Percentiles rank a stretch among this genome's conserved stretches.
Evolutionary conservation across 192 early-diverging fungal genomes (phyloP).

Genomic region (Diversispora eburnea): DNA sequence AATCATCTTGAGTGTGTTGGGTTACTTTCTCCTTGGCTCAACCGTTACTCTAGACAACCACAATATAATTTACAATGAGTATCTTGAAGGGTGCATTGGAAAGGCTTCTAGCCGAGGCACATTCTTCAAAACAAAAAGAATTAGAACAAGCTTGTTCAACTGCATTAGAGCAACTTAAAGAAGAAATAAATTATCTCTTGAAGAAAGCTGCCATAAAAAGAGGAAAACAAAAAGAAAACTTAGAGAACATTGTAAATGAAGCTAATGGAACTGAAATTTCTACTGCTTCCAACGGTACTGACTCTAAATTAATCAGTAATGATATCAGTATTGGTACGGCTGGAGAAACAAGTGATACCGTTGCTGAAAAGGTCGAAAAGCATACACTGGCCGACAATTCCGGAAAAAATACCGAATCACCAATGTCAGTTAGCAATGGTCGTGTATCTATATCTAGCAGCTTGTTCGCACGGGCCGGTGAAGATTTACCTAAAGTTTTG

Average conservation of each 20-base stretch:
- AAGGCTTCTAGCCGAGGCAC: constrained; percentile 43
- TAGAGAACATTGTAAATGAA: constrained; percentile 1
- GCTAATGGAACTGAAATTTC: constrained; percentile 2
- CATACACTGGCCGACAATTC: not conserved
- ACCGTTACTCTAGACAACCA: not conserved
- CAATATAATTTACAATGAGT: constrained; percentile 31
- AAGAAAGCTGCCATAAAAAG: constrained; percentile 20
- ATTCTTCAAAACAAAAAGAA: constrained; percentile 39
- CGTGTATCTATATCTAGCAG: constrained; percentile 22
- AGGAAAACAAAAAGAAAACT: constrained; percentile 1
- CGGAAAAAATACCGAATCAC: constrained; percentile 24
- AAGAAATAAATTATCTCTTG: constrained; percentile 32
- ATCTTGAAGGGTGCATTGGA: constrained; percentile 48
- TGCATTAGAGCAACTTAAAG: constrained; percentile 36
- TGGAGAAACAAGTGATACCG: not conserved
- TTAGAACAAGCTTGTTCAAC: constrained; percentile 36
- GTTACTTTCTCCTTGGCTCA: too few relatives aligned
- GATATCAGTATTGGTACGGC: not conserved
- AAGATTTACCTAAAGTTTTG: constrained; percentile 36
- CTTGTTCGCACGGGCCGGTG: constrained; percentile 33
- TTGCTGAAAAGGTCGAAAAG: constrained; percentile 8
- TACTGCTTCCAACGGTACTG: constrained; percentile 20
- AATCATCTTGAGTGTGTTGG: too few relatives aligned
- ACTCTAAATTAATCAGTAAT: not conserved
- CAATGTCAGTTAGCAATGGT: constrained; percentile 10